Evolutionary conservation across 1,284 basidiomycete species (phyloP), one percentile per base, ranked within the genome.

Genomic region (Exobasidium cylindrosporum): DNA sequence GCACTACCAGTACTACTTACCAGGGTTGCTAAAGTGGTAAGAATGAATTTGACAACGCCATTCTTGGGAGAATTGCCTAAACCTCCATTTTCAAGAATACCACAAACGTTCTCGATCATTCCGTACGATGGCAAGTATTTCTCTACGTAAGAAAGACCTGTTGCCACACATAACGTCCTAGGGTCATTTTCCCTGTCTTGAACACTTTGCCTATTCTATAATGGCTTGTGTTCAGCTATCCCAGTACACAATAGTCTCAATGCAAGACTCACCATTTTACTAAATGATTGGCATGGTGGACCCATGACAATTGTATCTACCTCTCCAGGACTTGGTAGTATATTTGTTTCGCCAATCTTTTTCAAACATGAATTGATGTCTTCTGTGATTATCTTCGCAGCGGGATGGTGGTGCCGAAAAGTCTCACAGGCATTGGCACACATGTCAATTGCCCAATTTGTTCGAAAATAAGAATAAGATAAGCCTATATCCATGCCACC

Each of bases 101-200:
- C 53, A 17, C 40, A 40, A 28, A 55, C 53, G 29, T 55, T 55
- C 17, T 55, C 53, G 40, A 55, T 55, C 3, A 55, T 29, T n/a
- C 31, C 53, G 30, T 40, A 55, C 4, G 32, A 14, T 4, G 53
- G 53, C 14, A 21, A 29, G 32, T 40, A 44, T 3, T 17, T 23
- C 4, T 55, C 53, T 29, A 55, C 30, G 40, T 55, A 55, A 3
- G 53, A 26, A 21, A 55, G 21, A 50, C 47, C 26, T 3, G 47
- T 50, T 3, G 47, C n/a, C 13, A 50, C 26, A 21, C n/a, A 24
- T 4, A 50, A 13, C 4, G n/a, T 50, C 21, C 47, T 14, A 14
- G 47, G 47, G 26, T 50, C 47, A 2, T 50, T 24, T 50, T 50
- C 21, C 26, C 21, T 2, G n/a, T 26, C 5, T 26, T 21, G 13